Evolutionary conservation across 495 filamentous ascomycete species (phyloP).

Genomic region (Stereocaulon alpinum): DNA sequence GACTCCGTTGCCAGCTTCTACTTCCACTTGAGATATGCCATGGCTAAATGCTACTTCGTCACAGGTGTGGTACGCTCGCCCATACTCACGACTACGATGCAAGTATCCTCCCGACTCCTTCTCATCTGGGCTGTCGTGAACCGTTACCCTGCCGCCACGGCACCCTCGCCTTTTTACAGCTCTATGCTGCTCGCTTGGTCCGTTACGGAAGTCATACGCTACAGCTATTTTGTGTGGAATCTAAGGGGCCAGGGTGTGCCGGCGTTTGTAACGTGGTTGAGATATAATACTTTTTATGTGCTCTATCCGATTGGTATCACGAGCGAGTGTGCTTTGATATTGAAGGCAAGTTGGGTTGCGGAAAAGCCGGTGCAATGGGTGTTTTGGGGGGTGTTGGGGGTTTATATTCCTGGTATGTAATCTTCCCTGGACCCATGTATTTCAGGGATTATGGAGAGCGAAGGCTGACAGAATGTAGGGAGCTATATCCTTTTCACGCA

Average conservation of each 20-base stretch:
- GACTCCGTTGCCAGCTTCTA: neutral
- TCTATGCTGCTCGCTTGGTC: constrained; percentile 76
- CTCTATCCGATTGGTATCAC: constrained; percentile 86
- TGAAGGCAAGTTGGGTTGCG: constrained; percentile 51
- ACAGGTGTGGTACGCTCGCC: constrained; percentile 75
- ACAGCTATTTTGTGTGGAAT: constrained; percentile 73
- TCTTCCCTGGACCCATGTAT: neutral
- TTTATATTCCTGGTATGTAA: constrained; percentile 72
- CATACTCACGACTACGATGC: constrained; percentile 74
- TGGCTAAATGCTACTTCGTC: neutral
- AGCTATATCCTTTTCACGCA: constrained; percentile 83
- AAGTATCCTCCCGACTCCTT: constrained; percentile 71
- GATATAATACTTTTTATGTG: constrained; percentile 88
- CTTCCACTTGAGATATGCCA: neutral
- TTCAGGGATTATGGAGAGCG: neutral
- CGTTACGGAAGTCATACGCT: constrained; percentile 78
- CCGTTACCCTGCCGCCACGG: constrained; percentile 43
- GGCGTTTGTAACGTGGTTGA: constrained; percentile 61
- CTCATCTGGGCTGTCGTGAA: constrained; percentile 73
- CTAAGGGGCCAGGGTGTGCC: constrained; percentile 52
- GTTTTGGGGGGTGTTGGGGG: constrained; percentile 53
- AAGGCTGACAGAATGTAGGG: constrained; percentile 39
- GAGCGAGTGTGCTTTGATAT: constrained; percentile 74
- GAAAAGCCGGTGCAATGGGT: constrained; percentile 38
- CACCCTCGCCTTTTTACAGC: constrained; percentile 41